phyloP scores from a whole-genome alignment of 495 filamentous ascomycete species.

The Trichocladium antarcticum region DNA sequence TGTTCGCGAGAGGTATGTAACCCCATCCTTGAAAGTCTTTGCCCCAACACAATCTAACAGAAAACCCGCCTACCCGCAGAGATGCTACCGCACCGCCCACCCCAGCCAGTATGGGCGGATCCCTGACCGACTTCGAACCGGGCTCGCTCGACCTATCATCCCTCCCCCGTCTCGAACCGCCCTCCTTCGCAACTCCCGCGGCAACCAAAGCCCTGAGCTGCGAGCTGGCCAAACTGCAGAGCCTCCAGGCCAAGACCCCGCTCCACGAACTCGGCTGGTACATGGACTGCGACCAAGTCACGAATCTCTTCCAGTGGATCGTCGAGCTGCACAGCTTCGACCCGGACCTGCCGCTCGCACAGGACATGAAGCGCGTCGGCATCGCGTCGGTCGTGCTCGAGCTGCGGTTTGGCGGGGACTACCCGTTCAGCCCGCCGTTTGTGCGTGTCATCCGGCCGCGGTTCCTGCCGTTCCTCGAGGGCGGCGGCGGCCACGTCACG shows the following conservation, averaged over 20 bases:
- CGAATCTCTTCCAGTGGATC: conserved; percentile 86
- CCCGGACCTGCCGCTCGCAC: conserved; percentile 51
- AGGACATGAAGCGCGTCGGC: conserved; percentile 55
- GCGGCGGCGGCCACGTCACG: conserved; percentile 85
- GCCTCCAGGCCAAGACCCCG: conserved; percentile 48
- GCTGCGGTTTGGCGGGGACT: conserved; percentile 63
- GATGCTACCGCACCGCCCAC: neutral
- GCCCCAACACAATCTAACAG: neutral
- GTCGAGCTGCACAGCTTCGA: conserved; percentile 84
- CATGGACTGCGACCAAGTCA: conserved; percentile 45
- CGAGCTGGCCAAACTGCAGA: conserved; percentile 50
- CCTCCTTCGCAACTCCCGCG: conserved; percentile 53
- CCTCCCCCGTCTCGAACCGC: conserved; percentile 49
- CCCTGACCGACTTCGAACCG: conserved; percentile 53
- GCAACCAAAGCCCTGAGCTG: conserved; percentile 53
- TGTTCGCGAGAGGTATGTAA: neutral
- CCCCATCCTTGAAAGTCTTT: neutral
- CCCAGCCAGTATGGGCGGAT: neutral
- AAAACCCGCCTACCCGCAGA: neutral
- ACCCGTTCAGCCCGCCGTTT: conserved; percentile 73
- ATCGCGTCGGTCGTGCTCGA: conserved; percentile 66
- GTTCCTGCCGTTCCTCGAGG: conserved; percentile 56
- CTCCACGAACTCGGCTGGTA: conserved; percentile 77
- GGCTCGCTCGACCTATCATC: conserved; percentile 45
- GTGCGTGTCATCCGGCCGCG: conserved; percentile 74